These are phyloP conservation scores for Phytophthora melonis DNA, from an alignment of 352 stramenopile species.

Conservation along the genomic window DNA sequence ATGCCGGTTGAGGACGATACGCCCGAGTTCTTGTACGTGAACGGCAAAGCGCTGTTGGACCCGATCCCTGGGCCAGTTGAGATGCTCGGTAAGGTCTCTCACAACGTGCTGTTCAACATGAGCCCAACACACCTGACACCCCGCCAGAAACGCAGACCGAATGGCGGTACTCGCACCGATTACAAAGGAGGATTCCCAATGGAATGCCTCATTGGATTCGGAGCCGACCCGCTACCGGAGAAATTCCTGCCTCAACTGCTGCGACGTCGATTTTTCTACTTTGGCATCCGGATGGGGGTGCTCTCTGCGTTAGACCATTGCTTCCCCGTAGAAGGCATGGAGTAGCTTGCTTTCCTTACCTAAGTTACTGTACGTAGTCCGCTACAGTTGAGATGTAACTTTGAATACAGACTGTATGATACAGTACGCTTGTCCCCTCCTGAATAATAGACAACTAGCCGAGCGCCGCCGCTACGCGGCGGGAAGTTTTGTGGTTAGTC, in stretches of 20 bases:
- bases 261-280: slow-evolving; percentile 43
- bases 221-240: slow-evolving; percentile 26
- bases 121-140: slow-evolving; percentile 37
- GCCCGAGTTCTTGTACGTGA: slow-evolving; percentile 27
- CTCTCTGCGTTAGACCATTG: slow-evolving; percentile 32
- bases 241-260: slow-evolving; percentile 38
- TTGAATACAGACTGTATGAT: no score
- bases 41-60: slow-evolving; percentile 35
- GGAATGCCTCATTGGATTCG: slow-evolving; percentile 46
- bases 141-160: slow-evolving; percentile 16
- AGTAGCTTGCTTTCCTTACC: neutral
- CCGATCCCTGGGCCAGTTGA: slow-evolving; percentile 30
- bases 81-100: slow-evolving; percentile 12
- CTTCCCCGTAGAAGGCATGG: slow-evolving; percentile 6
- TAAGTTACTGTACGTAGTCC: no score
- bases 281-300: slow-evolving; percentile 34
- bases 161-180: slow-evolving; percentile 5
- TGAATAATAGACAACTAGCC: no score
- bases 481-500: no score
- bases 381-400: no score
- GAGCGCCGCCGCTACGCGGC: no score
- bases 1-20: slow-evolving; percentile 27
- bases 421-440: no score
- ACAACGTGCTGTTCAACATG: slow-evolving; percentile 34
- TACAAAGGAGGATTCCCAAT: slow-evolving; percentile 21